Percentiles rank a stretch among this genome's conserved stretches.
Evolutionary conservation across 768 basidiomycete species (phyloP).

Genomic region (Leccinum ochraceum): DNA sequence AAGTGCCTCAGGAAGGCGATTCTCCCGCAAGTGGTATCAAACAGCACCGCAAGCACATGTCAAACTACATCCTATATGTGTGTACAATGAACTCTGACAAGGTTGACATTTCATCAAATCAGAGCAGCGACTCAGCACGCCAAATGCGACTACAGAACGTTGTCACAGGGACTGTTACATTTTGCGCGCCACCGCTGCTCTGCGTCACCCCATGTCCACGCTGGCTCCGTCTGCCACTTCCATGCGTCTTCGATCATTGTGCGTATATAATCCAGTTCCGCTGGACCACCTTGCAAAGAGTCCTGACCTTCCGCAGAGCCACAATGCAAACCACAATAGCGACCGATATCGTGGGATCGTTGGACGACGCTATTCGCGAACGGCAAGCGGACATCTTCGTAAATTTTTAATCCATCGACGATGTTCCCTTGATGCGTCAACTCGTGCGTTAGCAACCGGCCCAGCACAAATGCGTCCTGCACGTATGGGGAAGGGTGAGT

Average conservation of each 20-base stretch:
- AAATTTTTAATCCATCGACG: constrained; percentile 30
- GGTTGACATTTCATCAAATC: not conserved
- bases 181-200: not conserved
- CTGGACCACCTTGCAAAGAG: not conserved
- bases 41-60: no score
- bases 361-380: constrained; percentile 26
- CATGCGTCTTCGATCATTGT: not conserved
- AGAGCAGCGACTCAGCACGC: not conserved
- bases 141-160: not conserved
- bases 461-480: constrained; percentile 35
- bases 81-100: not conserved
- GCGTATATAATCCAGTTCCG: not conserved
- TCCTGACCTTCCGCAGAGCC: not conserved
- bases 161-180: not conserved
- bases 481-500: not conserved
- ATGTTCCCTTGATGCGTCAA: constrained; percentile 26
- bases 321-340: constrained; percentile 16
- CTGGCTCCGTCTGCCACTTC: not conserved
- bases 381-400: constrained; percentile 35
- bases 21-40: no score
- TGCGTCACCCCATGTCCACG: not conserved
- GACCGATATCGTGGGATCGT: constrained; percentile 21
- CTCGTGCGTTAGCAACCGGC: constrained; percentile 28
- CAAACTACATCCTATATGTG: not conserved
- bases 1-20: no score